Evolutionary conservation across 768 basidiomycete species (phyloP), one percentile per base, ranked within the genome.

Genomic region (Tremella yokohamensis): DNA sequence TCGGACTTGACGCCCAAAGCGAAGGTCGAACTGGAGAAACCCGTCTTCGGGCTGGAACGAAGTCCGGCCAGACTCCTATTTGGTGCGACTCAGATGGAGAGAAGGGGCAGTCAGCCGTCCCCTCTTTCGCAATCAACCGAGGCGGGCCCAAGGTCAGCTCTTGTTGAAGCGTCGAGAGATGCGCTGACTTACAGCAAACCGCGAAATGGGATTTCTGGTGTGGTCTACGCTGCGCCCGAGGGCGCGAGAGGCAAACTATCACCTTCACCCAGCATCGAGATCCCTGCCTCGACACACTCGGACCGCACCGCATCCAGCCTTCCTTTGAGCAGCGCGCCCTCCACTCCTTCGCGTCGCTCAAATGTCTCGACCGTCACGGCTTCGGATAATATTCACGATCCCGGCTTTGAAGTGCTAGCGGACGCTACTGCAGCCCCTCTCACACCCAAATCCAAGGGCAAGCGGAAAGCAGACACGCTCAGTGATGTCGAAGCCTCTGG

Each of bases 11-110:
- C 70, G 38, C 70, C 67, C 12, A 61, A 52, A 38, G 63, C 60
- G 2, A 65, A 57, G 29, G 56, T 50, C 8, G 49, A 63, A 16
- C 47, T 72, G 34, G 62, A 62, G 25, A 60, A 54, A 22, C 66
- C 67, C 59, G 70, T 68, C 24, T 49, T 72, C 22, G 70, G 70
- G 2, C 40, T 60, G 15, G 70, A 67, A 2, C 60, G 54, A 39
- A 69, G 67, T 64, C 70, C 70, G 8, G 70, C 70, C 8, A 68
- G 70, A 44, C 59, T 61, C 22, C 49, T 72, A 38, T 72, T 72
- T 39, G 47, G 34, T 1, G 52, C 29, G 29, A 45, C 40, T 11
- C n/a, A 22, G 25, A 57, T 55, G 29, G 29, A 34, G 29, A 34
- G 29, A 34, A 47, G 61, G 59, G 63, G 61, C 12, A 50, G 55